Evolutionary conservation across 73 alveolate species (phyloP).

Genomic region (Stentor coeruleus): DNA sequence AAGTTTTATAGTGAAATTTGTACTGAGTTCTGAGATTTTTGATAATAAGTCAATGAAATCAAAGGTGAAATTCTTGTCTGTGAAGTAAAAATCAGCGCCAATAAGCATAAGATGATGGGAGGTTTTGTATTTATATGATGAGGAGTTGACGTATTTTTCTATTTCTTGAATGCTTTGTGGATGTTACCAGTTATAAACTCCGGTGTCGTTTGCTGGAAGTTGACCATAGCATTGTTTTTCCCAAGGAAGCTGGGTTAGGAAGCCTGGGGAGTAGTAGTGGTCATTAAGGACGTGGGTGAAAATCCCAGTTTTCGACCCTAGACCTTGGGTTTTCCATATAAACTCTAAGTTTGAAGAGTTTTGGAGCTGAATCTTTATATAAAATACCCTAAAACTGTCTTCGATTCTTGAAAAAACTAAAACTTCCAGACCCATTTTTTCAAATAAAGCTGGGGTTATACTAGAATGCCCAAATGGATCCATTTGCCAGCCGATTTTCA

Average conservation of each 20-base stretch:
- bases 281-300: conserved; percentile 19
- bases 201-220: background rate
- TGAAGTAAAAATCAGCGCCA: background rate
- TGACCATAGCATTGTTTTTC: background rate
- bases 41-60: background rate
- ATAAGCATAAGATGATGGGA: background rate
- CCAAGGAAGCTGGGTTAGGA: background rate
- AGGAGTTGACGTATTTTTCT: background rate
- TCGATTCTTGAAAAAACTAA: conserved; percentile 44
- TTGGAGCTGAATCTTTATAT: background rate
- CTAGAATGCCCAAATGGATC: conserved; percentile 86
- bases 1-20: background rate
- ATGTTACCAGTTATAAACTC: background rate
- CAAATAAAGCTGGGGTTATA: conserved; percentile 42
- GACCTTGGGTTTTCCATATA: background rate
- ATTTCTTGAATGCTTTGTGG: background rate
- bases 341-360: background rate
- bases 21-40: background rate
- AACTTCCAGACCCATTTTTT: conserved; percentile 46
- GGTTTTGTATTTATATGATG: background rate
- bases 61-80: background rate
- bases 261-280: background rate
- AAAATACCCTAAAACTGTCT: background rate
- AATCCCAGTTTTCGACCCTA: background rate
- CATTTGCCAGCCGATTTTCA: conserved; percentile 82